phyloP scores from a whole-genome alignment of 441 rosid species.

The Kokia cookei region DNA sequence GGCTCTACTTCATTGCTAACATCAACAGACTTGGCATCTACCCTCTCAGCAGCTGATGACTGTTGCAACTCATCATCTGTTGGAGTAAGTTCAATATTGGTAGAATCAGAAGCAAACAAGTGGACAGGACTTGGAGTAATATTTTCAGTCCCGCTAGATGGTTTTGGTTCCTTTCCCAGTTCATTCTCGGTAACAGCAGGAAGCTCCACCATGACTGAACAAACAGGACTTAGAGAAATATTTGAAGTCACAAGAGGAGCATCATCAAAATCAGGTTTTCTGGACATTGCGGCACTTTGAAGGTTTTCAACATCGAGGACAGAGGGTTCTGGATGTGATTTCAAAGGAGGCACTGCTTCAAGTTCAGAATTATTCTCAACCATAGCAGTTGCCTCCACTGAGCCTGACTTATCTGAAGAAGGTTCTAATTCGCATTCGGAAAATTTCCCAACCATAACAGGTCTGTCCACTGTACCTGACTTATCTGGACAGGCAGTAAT shows the following conservation, averaged over 20 bases:
- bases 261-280: constrained; percentile 5
- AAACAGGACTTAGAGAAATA: constrained; percentile 4
- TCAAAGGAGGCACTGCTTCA: constrained; percentile 3
- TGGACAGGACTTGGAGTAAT: not conserved
- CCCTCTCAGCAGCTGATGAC: constrained; percentile 9
- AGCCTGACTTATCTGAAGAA: not conserved
- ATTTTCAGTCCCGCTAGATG: not conserved
- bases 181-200: not conserved
- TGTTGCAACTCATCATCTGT: constrained; percentile 14
- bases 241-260: not conserved
- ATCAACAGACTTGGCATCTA: constrained; percentile 11
- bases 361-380: not conserved
- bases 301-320: not conserved
- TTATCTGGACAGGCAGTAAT: not conserved
- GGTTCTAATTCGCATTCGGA: not conserved
- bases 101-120: constrained; percentile 13
- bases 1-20: constrained; percentile 13
- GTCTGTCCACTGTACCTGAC: not conserved
- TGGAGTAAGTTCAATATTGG: constrained; percentile 9
- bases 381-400: not conserved
- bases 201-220: not conserved
- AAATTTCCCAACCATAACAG: not conserved
- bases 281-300: not conserved
- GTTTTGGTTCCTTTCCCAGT: not conserved
- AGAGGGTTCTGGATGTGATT: not conserved